Evolutionary conservation across 345 rosid species (phyloP), one percentile per base, ranked within the genome.

Genomic region (Psidium friedrichsthalianum): DNA sequence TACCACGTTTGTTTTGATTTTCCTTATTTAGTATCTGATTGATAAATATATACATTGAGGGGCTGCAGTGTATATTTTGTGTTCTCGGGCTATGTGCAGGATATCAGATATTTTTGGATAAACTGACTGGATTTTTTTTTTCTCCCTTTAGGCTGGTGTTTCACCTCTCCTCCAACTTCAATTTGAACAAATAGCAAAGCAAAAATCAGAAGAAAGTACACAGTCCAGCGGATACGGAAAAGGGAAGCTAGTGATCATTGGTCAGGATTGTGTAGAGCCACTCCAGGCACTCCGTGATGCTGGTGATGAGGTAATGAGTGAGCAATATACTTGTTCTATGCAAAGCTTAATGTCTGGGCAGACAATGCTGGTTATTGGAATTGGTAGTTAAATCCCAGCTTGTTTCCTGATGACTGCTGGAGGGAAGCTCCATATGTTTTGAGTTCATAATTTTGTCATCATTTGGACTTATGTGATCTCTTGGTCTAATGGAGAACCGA

Each of bases 251-350:
- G 90, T 94, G 78, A 94, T 97, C 86, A 93, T 96, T 84, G 94
- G 96, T 88, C 99, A 94, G 90, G 94, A 94, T 89, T 92, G 95
- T 84, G 85, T 96, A 53, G 99, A 97, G 90, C 99, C 99, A n/a
- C 98, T 97, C 64, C 92, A 94, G 93, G 98, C 99, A 51, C 98
- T 96, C 82, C 95, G 95, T 78, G 91, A 82, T 86, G 92, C 90
- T 86, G 92, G 94, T 81, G 92, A 87, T 53, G 97, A 96, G 98
- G 99, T 94, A 91, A 82, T 57, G 82, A 55, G 82, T 51, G n/a
- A 58, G 54, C 53, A 24, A 2, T 54, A 53, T 25, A 78, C 51
- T 51, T 54, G 20, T 54, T 27, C 36, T 42, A 14, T 42, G 56
- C 78, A 32, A 69, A 69, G 84, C 61, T 82, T 29, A 82, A n/a